Evolutionary conservation across 1,284 basidiomycete species (phyloP), one percentile per base, ranked within the genome.

Genomic region (Moesziomyces parantarcticus): DNA sequence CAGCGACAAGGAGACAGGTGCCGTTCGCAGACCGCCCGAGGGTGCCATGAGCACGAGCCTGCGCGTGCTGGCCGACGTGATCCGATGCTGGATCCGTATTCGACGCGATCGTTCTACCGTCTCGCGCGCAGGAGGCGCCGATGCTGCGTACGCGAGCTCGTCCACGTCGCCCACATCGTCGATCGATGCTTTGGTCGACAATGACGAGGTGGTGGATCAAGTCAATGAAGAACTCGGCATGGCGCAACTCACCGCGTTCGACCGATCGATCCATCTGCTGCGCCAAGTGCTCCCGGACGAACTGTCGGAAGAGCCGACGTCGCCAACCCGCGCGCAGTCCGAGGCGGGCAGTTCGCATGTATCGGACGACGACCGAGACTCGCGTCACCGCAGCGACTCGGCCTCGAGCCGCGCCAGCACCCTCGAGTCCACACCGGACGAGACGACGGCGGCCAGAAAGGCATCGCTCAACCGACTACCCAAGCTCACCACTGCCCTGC

Each of bases 41-140:
- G 67, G 54, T 9, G 57, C 58, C 1, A 70, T 65, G 67, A 70
- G 67, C 58, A 64, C 50, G 6, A 70, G 67, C 49, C 54, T 70
- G 0, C 57, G 61, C 3, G 61, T 70, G 5, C 54, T 70, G 11
- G 60, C 61, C 10, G 61, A 60, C 36, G 61, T 70, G 18, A 64
- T 70, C 20, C 61, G 67, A 8, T 60, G 54, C 42, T 70, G 67
- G 67, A 70, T 70, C 51, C 53, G 23, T 20, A 58, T 70, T 8
- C 61, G 61, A 8, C 52, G 58, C n/a, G 53, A 60, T 14, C 47
- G 61, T 0, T 55, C 67, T 0, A 40, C 41, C 0, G 13, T 58
- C 18, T 46, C 49, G 1, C 47, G 53, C 20, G 50, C 49, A 25
- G 26, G 43, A 34, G 49, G 29, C 13, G 50, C 64, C 14, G 42